Base-by-base conservation (phyloP, 441 rosid species). In the Jatropha podagrica region DNA sequence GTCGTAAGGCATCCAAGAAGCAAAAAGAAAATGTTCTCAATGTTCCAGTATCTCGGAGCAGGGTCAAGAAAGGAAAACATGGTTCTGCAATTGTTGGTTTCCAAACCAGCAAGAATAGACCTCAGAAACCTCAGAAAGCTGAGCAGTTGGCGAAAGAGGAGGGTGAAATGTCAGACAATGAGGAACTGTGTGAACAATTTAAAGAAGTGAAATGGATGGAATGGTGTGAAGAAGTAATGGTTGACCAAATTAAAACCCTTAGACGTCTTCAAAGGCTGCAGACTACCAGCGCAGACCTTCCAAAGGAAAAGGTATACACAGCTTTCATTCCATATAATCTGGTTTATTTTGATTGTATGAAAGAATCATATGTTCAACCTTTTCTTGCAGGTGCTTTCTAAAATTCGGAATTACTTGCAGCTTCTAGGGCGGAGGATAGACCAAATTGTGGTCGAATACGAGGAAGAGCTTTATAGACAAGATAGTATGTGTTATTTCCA, bases 141-240 rank as follows among this genome's bases (percentile, higher is more conserved):
- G 98, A 91, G 74, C 97, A 88, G 42, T 77, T 96, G 73, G 91
- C 77, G 56, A 96, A 96, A 83, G 99, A 96, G 86, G 99, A 96
- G 86, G 99, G 99, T 71, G 99, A 96, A 83, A 96, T 96, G 98
- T 96, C 99, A 18, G 99, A 89, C 83, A 83, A 91, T 54, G 98
- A 90, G 77, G 98, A 89, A 84, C 89, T 94, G 44, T 86, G 92
- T 63, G 98, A 91, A 84, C 99, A 96, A 79, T 96, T 96, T 71
- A 96, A 90, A 90, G 98, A 94, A 87, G 94, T 88, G 67, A 94
- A 96, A 84, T 96, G 99, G 99, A 96, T 87, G 97, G 99, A 96
- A 85, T 96, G 99, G 99, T 96, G 99, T 82, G 93, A 91, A 85
- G 99, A 92, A 81, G 96, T 92, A 60, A 89, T 96, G 97, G 85